phyloP scores from a whole-genome alignment of 192 early-diverging fungal genomes.

The Coemansia asiatica region DNA sequence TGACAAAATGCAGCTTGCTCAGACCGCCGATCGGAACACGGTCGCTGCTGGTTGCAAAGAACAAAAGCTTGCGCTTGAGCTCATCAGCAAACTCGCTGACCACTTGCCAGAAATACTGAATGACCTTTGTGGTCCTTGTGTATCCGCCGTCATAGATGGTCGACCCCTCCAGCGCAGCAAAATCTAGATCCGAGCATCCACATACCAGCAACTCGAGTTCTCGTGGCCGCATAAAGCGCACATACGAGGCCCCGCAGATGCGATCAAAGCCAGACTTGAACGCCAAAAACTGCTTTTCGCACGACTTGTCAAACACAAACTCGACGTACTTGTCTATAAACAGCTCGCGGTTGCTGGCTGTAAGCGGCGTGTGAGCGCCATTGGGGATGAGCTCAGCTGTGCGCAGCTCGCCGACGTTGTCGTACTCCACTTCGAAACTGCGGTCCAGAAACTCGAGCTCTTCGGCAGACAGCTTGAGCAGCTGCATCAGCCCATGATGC shows the following conservation, averaged over 20 bases:
- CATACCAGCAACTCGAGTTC: slow-evolving; percentile 89
- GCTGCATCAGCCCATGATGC: slow-evolving; percentile 70
- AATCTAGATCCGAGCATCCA: slow-evolving; percentile 82
- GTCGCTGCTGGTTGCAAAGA: slow-evolving; percentile 91
- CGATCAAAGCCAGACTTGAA: slow-evolving; percentile 79
- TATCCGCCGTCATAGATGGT: slow-evolving; percentile 88
- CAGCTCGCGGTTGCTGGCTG: slow-evolving; percentile 71
- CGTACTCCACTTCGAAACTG: slow-evolving; percentile 79
- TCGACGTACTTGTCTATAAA: slow-evolving; percentile 82
- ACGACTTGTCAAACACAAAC: slow-evolving; percentile 71
- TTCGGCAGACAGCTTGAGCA: slow-evolving; percentile 66
- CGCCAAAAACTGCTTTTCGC: slow-evolving; percentile 70
- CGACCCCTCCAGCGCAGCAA: slow-evolving; percentile 71
- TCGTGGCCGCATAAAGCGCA: slow-evolving; percentile 77
- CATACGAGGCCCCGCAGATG: slow-evolving; percentile 48
- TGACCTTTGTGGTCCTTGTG: slow-evolving; percentile 61
- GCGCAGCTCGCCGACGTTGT: slow-evolving; percentile 61
- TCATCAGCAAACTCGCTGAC: slow-evolving; percentile 80
- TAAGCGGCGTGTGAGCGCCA: slow-evolving; percentile 66
- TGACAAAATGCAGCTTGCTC: slow-evolving; percentile 80
- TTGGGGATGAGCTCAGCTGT: slow-evolving; percentile 67
- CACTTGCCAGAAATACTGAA: slow-evolving; percentile 84
- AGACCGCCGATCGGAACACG: slow-evolving; percentile 87
- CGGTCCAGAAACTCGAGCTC: slow-evolving; percentile 74
- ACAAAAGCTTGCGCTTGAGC: slow-evolving; percentile 82